These are phyloP conservation scores for Leccinum incarnatum DNA, from an alignment of 768 basidiomycete genomes.

Conservation along the genomic window DNA sequence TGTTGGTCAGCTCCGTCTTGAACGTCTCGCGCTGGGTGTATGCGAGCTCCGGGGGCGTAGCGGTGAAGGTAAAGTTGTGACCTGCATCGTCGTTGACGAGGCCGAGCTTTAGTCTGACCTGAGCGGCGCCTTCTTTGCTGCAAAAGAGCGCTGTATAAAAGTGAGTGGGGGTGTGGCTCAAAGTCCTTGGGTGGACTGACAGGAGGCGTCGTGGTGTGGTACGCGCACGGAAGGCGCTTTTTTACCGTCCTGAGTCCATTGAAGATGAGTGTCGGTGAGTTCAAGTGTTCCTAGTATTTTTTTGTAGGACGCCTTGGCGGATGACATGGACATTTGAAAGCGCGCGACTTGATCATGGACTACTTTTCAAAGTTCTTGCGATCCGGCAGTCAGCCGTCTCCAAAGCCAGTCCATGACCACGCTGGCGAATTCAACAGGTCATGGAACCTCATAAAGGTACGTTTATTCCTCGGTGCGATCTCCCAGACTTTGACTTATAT, in stretches of 20 bases:
- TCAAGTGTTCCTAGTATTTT: conserved; percentile 74
- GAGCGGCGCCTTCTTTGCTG: conserved; percentile 78
- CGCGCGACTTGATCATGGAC: conserved; percentile 49
- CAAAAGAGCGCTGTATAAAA: conserved; percentile 66
- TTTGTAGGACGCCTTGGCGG: conserved; percentile 41
- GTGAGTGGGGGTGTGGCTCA: conserved; percentile 3
- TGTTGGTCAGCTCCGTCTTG: conserved; percentile 73
- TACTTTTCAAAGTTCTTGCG: conserved; percentile 82
- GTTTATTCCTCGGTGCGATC: conserved; percentile 10
- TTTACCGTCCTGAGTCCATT: conserved; percentile 79
- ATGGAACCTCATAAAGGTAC: conserved; percentile 73
- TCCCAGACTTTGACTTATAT: conserved; percentile 3
- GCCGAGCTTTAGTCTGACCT: conserved; percentile 75
- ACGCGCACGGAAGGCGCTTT: conserved; percentile 63
- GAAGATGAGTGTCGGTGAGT: conserved; percentile 67
- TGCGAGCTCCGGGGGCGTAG: conserved; percentile 56
- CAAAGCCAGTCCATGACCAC: conserved; percentile 59
- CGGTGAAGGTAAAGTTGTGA: conserved; percentile 80
- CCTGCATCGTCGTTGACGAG: conserved; percentile 67
- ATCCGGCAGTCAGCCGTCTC: conserved; percentile 39
- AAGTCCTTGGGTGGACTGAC: conserved; percentile 35
- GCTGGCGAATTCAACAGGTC: conserved; percentile 72
- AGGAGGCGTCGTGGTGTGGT: conserved; percentile 54
- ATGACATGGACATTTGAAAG: conserved; percentile 14
- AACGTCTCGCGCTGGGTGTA: conserved; percentile 75